These are phyloP conservation scores for Blastocystis sp. DNA, from an alignment of 352 stramenopile genomes.

Conservation along the genomic window DNA sequence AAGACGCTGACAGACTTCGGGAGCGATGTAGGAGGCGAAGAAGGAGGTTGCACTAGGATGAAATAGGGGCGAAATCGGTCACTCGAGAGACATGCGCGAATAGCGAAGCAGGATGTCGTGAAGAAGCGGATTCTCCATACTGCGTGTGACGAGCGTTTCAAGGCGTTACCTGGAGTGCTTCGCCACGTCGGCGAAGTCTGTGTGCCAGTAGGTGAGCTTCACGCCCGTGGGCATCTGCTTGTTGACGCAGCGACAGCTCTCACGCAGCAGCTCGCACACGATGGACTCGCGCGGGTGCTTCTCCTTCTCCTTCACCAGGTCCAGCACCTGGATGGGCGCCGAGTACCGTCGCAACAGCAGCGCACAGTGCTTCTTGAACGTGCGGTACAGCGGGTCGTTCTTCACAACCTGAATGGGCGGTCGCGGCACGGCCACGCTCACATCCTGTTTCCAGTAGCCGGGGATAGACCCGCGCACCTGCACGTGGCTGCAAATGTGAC, in stretches of 20 bases:
- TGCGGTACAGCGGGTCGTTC: constrained; percentile 90
- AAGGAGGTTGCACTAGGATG: constrained; percentile 12
- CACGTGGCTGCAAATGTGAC: constrained; percentile 90
- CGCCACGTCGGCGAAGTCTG: constrained; percentile 61
- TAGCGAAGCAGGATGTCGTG: constrained; percentile 55
- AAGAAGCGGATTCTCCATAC: constrained; percentile 53
- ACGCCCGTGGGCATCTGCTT: constrained; percentile 75
- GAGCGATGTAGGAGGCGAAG: constrained; percentile 47
- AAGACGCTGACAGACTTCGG: neutral
- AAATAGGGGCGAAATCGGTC: neutral
- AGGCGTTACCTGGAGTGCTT: constrained; percentile 17
- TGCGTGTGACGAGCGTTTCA: neutral
- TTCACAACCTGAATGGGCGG: constrained; percentile 92
- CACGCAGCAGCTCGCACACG: constrained; percentile 92
- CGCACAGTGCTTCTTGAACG: constrained; percentile 83
- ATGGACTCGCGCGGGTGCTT: constrained; percentile 93
- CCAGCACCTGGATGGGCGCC: constrained; percentile 90
- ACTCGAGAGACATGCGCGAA: constrained; percentile 13
- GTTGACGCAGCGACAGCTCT: constrained; percentile 96
- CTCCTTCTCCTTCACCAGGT: constrained; percentile 95
- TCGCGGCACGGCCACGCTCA: constrained; percentile 92
- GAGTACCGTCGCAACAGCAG: constrained; percentile 93
- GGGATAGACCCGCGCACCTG: constrained; percentile 97
- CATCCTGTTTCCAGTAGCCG: constrained; percentile 99
- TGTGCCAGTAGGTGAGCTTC: constrained; percentile 63